Evolutionary conservation across 129 eudicot species (phyloP).

Genomic region (Artemisia annua): DNA sequence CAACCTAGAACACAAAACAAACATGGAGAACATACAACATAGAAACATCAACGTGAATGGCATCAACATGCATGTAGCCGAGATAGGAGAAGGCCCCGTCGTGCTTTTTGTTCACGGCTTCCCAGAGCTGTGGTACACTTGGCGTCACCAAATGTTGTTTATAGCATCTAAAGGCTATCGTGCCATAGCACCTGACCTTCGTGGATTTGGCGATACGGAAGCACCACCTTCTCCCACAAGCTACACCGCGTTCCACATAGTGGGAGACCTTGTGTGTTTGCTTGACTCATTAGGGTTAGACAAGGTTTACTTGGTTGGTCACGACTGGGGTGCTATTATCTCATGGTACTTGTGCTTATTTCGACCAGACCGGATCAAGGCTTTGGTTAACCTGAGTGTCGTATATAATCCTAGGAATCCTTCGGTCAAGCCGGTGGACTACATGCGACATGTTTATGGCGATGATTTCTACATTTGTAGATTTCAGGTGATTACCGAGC

Average conservation of each 20-base stretch:
- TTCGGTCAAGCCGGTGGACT: constrained; percentile 42
- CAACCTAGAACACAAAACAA: neutral
- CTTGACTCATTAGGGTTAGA: constrained; percentile 55
- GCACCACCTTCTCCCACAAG: constrained; percentile 54
- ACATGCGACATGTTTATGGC: constrained; percentile 46
- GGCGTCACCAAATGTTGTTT: constrained; percentile 87
- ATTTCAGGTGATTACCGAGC: constrained; percentile 42
- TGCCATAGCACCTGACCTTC: constrained; percentile 75
- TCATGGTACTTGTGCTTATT: constrained; percentile 62
- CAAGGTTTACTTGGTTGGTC: constrained; percentile 63
- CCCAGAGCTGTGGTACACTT: constrained; percentile 81
- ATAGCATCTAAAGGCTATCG: constrained; percentile 66
- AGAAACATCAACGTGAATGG: constrained; percentile 50
- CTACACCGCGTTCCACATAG: constrained; percentile 67
- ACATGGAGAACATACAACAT: constrained; percentile 68
- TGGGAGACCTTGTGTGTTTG: constrained; percentile 67
- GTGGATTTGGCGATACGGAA: constrained; percentile 81
- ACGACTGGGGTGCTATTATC: constrained; percentile 76
- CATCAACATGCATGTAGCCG: constrained; percentile 72
- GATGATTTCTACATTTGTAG: constrained; percentile 58
- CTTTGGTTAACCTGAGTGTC: constrained; percentile 59
- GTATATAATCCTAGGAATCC: constrained; percentile 63
- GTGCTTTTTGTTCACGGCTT: constrained; percentile 79
- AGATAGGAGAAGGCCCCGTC: constrained; percentile 56
- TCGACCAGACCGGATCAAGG: constrained; percentile 67